Conservation (phyloP, 139 green algal species). For the Chlorella sorokiniana region DNA sequence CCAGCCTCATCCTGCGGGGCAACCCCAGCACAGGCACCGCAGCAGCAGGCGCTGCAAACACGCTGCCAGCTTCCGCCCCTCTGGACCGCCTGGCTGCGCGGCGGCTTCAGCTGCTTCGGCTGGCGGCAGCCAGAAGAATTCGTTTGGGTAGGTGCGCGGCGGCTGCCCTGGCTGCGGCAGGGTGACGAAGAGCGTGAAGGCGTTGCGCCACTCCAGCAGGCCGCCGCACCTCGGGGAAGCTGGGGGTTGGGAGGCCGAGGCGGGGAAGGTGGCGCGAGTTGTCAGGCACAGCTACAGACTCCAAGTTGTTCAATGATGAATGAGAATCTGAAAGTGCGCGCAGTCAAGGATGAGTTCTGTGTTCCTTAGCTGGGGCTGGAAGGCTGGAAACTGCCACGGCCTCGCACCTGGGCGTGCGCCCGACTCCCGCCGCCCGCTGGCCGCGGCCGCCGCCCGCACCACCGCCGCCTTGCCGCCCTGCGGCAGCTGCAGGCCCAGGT, state of each 20-base stretch:
- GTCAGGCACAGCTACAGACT: background rate
- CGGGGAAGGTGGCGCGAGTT: background rate
- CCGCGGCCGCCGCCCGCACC: constrained; percentile 17
- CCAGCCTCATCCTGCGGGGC: background rate
- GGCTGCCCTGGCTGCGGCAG: background rate
- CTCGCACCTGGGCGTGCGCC: constrained; percentile 27
- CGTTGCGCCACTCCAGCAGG: constrained; percentile 37
- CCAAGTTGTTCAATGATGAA: background rate
- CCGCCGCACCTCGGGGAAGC: constrained; percentile 24
- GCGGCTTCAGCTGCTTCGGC: background rate
- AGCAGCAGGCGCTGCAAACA: background rate
- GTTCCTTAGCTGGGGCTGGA: no score
- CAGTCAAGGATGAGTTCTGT: no score
- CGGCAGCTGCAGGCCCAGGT: constrained; percentile 25
- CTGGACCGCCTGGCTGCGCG: no score
- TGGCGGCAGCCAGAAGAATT: constrained; percentile 4
- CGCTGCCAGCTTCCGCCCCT: no score
- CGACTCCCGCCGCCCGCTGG: background rate
- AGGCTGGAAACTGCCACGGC: background rate
- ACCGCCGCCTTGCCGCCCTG: constrained; percentile 31
- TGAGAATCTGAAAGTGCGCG: background rate
- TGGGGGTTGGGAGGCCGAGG: constrained; percentile 32
- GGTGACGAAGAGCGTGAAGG: constrained; percentile 38
- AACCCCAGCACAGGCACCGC: background rate
- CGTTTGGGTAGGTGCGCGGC: constrained; percentile 12